Percentiles rank a stretch among this genome's conserved stretches.
phyloP scores from a whole-genome alignment of 306 rosid species.

The Trifolium fragiferum region DNA sequence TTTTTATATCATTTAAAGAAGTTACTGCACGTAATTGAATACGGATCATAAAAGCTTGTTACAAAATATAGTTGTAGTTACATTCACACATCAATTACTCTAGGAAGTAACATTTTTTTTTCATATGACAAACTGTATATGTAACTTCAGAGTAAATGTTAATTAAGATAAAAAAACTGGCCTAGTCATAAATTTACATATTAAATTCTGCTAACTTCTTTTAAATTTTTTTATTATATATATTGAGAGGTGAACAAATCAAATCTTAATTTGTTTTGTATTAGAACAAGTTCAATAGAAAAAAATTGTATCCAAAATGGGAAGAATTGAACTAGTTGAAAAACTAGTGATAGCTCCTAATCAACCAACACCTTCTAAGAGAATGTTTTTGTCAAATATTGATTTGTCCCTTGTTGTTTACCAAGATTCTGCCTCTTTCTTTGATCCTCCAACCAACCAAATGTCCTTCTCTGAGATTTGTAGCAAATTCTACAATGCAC shows the following conservation, averaged over 20 bases:
- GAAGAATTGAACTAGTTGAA: constrained; percentile 48
- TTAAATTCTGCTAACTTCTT: constrained; percentile 17
- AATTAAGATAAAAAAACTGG: background rate
- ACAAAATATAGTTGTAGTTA: too few relatives aligned
- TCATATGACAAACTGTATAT: background rate
- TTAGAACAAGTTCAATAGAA: background rate
- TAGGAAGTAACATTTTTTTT: background rate
- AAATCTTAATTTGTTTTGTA: background rate
- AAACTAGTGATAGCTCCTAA: constrained; percentile 51
- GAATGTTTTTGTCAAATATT: constrained; percentile 63
- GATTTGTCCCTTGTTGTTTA: constrained; percentile 60
- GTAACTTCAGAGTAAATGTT: constrained; percentile 19
- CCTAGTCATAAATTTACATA: constrained; percentile 1
- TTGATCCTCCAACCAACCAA: constrained; percentile 50
- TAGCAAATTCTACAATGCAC: constrained; percentile 39
- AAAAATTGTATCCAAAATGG: constrained; percentile 35
- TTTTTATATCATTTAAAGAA: too few relatives aligned
- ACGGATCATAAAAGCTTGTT: too few relatives aligned
- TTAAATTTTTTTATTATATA: background rate
- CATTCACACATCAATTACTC: too few relatives aligned
- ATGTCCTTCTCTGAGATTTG: constrained; percentile 50
- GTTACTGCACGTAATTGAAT: too few relatives aligned
- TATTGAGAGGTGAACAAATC: background rate
- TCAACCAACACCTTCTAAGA: constrained; percentile 34
- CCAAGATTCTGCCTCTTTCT: constrained; percentile 60